A percentile compares a stretch with the other conserved stretches of the same genome.
Evolutionary conservation across 495 filamentous ascomycete genomes (phyloP).

Genomic region (Aspergillus funiculosus): DNA sequence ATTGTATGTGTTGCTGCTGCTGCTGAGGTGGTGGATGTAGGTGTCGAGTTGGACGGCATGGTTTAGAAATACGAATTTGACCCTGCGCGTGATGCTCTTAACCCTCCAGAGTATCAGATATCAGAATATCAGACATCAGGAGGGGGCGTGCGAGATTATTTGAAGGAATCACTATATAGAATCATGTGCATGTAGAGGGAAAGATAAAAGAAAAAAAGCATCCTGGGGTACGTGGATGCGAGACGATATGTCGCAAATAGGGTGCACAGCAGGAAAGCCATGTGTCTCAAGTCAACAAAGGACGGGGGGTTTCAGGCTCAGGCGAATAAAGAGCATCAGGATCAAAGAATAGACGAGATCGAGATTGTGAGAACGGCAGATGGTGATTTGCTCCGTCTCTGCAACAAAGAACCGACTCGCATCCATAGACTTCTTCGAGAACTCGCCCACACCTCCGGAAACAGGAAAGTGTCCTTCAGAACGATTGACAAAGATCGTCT

Average conservation of each 20-base stretch:
- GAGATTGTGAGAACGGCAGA: background rate
- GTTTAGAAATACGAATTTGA: too few relatives aligned
- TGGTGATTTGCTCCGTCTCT: background rate
- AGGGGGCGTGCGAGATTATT: too few relatives aligned
- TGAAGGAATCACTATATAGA: too few relatives aligned
- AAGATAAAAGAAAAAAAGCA: too few relatives aligned
- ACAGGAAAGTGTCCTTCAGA: too few relatives aligned
- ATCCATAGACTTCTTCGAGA: background rate
- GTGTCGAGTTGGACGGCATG: conserved; percentile 7
- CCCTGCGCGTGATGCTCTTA: too few relatives aligned
- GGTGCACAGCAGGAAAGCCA: background rate
- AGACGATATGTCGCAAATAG: background rate
- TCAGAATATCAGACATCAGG: too few relatives aligned
- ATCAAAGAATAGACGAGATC: background rate
- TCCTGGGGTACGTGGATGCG: too few relatives aligned
- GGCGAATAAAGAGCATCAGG: background rate
- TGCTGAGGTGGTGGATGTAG: conserved; percentile 16
- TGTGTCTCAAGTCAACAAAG: background rate
- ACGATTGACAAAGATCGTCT: too few relatives aligned
- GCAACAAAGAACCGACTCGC: background rate
- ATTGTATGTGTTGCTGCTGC: conserved; percentile 41
- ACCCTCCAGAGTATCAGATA: too few relatives aligned
- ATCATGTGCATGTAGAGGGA: too few relatives aligned
- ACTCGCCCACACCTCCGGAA: background rate
- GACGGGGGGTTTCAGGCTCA: background rate